These are phyloP conservation scores for Amaranthus hypochondriacus DNA, from an alignment of 148 eudicot species.

Conservation along the genomic window DNA sequence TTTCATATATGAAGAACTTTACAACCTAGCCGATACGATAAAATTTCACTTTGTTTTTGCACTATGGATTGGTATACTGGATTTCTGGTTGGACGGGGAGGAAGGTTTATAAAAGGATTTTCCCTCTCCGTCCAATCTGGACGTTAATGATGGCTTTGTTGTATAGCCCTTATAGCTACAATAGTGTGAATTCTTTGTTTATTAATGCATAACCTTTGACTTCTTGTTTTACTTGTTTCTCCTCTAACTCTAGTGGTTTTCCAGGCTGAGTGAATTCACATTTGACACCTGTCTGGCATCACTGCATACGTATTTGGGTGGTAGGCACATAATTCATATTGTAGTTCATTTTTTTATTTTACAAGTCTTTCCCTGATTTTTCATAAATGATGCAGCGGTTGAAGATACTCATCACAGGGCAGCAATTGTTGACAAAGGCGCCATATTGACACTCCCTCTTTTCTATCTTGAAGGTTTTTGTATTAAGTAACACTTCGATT, in stretches of 20 bases:
- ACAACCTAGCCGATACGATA: no score
- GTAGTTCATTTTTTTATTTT: neutral
- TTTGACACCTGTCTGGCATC: constrained; percentile 66
- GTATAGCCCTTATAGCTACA: neutral
- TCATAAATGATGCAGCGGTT: constrained; percentile 52
- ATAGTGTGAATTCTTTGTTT: neutral
- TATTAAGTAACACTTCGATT: neutral
- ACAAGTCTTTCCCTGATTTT: neutral
- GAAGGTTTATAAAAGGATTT: no score
- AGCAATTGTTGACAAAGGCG: constrained; percentile 79
- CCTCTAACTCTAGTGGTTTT: constrained; percentile 35
- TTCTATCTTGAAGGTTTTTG: constrained; percentile 76
- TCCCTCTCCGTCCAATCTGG: no score
- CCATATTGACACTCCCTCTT: constrained; percentile 56
- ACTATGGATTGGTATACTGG: no score
- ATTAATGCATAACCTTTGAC: neutral
- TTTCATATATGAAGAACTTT: no score
- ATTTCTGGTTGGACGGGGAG: no score
- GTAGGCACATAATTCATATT: constrained; percentile 36
- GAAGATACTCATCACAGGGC: constrained; percentile 81
- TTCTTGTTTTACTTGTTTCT: constrained; percentile 12
- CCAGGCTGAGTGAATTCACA: constrained; percentile 39
- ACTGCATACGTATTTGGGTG: constrained; percentile 90
- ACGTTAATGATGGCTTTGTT: neutral
- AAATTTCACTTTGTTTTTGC: no score